Conservation (phyloP, 495 filamentous ascomycete genomes). For the Aspergillus saccharolyticus region DNA sequence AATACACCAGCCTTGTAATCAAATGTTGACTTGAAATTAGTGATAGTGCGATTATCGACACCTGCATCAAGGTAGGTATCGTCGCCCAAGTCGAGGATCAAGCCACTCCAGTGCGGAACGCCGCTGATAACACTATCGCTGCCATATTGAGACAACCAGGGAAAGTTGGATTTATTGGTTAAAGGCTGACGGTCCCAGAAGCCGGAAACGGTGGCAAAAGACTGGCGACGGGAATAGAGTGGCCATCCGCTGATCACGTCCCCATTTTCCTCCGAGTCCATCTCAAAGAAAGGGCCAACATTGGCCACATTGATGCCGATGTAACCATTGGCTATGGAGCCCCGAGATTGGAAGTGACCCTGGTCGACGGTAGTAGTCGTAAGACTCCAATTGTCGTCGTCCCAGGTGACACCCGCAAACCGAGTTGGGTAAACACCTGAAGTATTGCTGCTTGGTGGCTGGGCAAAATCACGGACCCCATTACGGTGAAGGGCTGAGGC, state of each 20-base stretch:
- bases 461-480: background rate
- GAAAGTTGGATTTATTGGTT: slow-evolving; percentile 63
- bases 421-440: slow-evolving; percentile 40
- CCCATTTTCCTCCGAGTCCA: slow-evolving; percentile 46
- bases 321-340: slow-evolving; percentile 61
- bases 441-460: background rate
- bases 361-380: slow-evolving; percentile 50
- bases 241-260: slow-evolving; percentile 71
- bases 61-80: slow-evolving; percentile 54
- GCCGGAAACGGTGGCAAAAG: slow-evolving; percentile 69
- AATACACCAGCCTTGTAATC: slow-evolving; percentile 59
- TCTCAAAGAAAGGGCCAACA: slow-evolving; percentile 65
- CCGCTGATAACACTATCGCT: slow-evolving; percentile 70
- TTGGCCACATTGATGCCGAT: slow-evolving; percentile 57
- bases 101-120: slow-evolving; percentile 63
- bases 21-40: slow-evolving; percentile 56
- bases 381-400: slow-evolving; percentile 58
- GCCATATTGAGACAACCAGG: slow-evolving; percentile 67
- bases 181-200: slow-evolving; percentile 64
- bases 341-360: slow-evolving; percentile 58
- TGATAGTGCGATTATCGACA: slow-evolving; percentile 55
- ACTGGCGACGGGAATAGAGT: slow-evolving; percentile 59
- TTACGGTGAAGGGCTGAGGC: slow-evolving; percentile 6
- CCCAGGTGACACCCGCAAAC: slow-evolving; percentile 54
- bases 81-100: slow-evolving; percentile 54